phyloP scores from a whole-genome alignment of 2,329 filamentous ascomycete genomes.

The Xylaria arbuscula region DNA sequence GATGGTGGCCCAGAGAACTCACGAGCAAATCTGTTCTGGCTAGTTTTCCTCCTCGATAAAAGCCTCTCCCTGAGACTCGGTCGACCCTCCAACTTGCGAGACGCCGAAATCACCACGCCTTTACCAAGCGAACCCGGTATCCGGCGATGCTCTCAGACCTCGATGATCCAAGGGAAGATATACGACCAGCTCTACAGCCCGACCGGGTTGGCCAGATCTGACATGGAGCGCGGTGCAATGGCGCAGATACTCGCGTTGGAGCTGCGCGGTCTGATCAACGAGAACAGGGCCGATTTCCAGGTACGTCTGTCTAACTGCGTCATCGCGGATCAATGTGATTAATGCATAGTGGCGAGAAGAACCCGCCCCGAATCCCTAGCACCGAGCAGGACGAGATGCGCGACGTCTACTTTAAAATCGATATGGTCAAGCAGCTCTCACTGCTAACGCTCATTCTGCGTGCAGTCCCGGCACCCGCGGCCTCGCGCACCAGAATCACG shows the following conservation, averaged over 20 bases:
- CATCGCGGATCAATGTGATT: constrained; percentile 12
- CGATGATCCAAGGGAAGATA: constrained; percentile 48
- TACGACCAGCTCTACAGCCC: constrained; percentile 53
- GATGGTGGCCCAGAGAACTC: constrained; percentile 12
- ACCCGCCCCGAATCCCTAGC: not conserved
- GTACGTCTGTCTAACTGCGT: not conserved
- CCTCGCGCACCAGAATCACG: constrained; percentile 37
- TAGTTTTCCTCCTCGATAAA: constrained; percentile 52
- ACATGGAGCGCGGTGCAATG: constrained; percentile 37
- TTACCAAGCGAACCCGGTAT: constrained; percentile 37
- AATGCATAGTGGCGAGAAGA: constrained; percentile 14
- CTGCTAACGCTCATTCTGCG: constrained; percentile 51
- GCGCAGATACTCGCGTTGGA: constrained; percentile 41
- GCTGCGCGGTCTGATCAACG: constrained; percentile 39
- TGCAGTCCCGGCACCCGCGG: constrained; percentile 43
- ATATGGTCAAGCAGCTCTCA: constrained; percentile 52
- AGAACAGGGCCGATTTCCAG: constrained; percentile 18
- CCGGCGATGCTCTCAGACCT: constrained; percentile 37
- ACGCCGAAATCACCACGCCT: constrained; percentile 47
- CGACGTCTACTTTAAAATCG: constrained; percentile 49
- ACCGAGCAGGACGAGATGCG: constrained; percentile 44
- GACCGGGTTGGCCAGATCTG: constrained; percentile 29
- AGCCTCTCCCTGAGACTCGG: constrained; percentile 52
- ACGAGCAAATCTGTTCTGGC: constrained; percentile 51
- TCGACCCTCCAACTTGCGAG: constrained; percentile 50